phyloP scores from a whole-genome alignment of 108 stramenopile species.

The Discostella stelligeroides region DNA sequence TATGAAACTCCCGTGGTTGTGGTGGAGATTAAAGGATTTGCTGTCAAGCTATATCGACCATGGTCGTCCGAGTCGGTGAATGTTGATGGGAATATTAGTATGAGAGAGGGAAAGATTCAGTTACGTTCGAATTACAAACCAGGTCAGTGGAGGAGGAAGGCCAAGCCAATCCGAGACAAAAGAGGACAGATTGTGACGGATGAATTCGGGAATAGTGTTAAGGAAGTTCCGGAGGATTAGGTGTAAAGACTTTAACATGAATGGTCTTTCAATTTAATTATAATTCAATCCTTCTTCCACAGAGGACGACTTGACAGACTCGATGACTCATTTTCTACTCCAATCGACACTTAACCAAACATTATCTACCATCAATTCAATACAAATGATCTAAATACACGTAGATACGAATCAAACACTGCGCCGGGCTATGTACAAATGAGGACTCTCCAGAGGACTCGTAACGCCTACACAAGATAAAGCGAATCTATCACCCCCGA shows the following conservation, averaged over 20 bases:
- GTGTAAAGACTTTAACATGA: neutral
- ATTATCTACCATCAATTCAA: too few species aligned
- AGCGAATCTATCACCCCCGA: too few species aligned
- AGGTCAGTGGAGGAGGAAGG: slow-evolving; percentile 48
- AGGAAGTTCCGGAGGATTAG: slow-evolving; percentile 37
- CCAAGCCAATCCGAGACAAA: slow-evolving; percentile 37
- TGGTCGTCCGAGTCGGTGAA: too few species aligned
- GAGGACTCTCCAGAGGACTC: too few species aligned
- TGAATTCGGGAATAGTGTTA: slow-evolving; percentile 46
- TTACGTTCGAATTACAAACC: slow-evolving; percentile 40
- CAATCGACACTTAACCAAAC: too few species aligned
- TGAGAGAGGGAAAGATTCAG: slow-evolving; percentile 22
- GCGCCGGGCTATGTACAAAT: too few species aligned
- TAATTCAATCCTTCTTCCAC: too few species aligned
- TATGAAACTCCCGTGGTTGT: slow-evolving; percentile 41
- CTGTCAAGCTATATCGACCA: slow-evolving; percentile 42
- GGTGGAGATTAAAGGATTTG: slow-evolving; percentile 50
- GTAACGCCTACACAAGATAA: too few species aligned
- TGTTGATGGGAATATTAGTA: slow-evolving; percentile 14
- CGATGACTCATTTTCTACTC: too few species aligned
- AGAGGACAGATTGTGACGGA: slow-evolving; percentile 46
- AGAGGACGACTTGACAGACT: too few species aligned
- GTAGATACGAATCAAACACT: too few species aligned
- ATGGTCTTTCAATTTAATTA: neutral
- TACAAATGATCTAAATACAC: too few species aligned